phyloP scores from a whole-genome alignment of 2,329 filamentous ascomycete genomes.

The Aspergillus sp. region DNA sequence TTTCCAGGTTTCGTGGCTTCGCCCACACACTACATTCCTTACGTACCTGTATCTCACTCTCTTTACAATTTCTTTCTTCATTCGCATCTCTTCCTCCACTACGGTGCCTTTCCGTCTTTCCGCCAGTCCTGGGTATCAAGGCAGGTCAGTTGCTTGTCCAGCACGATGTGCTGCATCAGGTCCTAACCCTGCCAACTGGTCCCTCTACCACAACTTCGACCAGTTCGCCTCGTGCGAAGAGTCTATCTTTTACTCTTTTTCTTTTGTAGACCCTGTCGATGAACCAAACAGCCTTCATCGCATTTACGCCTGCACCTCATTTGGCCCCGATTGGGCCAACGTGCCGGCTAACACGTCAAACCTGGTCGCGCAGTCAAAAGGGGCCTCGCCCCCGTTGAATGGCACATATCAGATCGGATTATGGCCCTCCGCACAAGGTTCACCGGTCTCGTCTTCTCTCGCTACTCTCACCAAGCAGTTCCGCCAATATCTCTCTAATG shows the following conservation, averaged over 20 bases:
- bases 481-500: conserved; percentile 4
- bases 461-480: background rate
- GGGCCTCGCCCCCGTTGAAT: background rate
- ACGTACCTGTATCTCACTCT: background rate
- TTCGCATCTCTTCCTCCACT: background rate
- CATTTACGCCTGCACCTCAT: background rate
- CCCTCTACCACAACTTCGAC: conserved; percentile 4
- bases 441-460: background rate
- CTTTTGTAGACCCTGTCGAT: background rate
- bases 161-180: background rate
- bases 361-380: background rate
- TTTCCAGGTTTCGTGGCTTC: background rate
- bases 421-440: background rate
- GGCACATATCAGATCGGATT: conserved; percentile 8
- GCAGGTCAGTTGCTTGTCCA: background rate
- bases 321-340: background rate
- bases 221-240: conserved; percentile 2
- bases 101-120: background rate
- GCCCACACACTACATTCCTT: background rate
- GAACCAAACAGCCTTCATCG: conserved; percentile 1
- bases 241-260: conserved; percentile 5
- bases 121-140: conserved; percentile 5
- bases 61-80: background rate
- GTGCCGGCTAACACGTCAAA: conserved; percentile 1
- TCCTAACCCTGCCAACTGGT: conserved; percentile 3